Evolutionary conservation across 495 filamentous ascomycete genomes (phyloP), one percentile per base, ranked within the genome.

Genomic region (Entonaema liquescens): DNA sequence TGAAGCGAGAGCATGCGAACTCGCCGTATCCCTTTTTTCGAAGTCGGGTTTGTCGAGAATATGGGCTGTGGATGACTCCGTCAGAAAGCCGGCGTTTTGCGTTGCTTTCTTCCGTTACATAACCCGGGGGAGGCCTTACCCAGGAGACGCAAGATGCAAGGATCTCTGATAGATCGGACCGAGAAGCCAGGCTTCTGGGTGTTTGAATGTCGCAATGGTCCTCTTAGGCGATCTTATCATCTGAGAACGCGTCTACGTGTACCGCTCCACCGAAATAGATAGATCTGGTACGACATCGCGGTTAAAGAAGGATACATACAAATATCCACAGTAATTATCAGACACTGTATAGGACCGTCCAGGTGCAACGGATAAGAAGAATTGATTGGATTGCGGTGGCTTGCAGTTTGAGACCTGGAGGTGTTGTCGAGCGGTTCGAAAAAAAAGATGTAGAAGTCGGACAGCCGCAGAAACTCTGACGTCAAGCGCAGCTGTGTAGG

Each of bases 121-220:
- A 67, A 38, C 64, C 59, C 50, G 38, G 40, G 15, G 49, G 11
- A 67, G 28, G 56, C 67, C 38, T 26, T 40, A 57, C 49, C 28
- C 49, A 64, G 23, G 55, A 21, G 11, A 54, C 35, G 28, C 33
- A 59, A 0, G 60, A 67, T 60, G 53, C 69, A 72, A 64, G 69
- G 69, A 64, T 72, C 47, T 60, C 59, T 72, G 69, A 67, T 68
- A 72, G 69, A 72, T 72, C 69, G 69, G 69, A 67, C 69, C 69
- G 69, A 72, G 69, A 60, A 72, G 69, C 69, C 69, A 72, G 69
- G 59, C 64, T 60, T 60, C 49, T 72, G 59, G 64, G 12, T 67
- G 64, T 55, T 42, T 55, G 26, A 12, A 60, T 60, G 69, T 72
- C 54, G 54, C 58, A 63, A 12, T 33, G 50, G 7, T 59, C 31